Base-by-base conservation (phyloP, 768 basidiomycete genomes). In the Termitomyces sp. region DNA sequence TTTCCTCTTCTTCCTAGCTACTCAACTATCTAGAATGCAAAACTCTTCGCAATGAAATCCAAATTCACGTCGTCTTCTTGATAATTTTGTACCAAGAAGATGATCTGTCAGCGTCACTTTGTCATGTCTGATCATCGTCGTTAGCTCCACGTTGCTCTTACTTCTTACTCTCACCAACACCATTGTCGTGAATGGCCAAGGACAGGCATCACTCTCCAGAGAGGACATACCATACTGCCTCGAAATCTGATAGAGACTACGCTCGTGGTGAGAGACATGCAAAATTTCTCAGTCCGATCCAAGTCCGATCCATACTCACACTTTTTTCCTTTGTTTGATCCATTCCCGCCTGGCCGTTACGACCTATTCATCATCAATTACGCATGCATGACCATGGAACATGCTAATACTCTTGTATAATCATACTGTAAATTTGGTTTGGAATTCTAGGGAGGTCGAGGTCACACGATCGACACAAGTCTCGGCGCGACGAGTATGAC, bases 241-340 rank as follows among this genome's bases (percentile, higher is more conserved):
- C 18, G n/a, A 25, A 29, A 12, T 27, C 40, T 5, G 36, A 44
- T 5, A 49, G 29, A 23, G 39, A 56, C 22, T 40, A 42, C 25
- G 23, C 36, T 32, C 60, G 45, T 49, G 60, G 60, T 61, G 60
- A 61, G 60, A 59, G 40, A 45, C 23, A 22, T 7, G 4, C 35
- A 29, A 32, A 41, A 31, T 41, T 27, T 20, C 16, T 13, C 16
- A 31, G 9, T n/a, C n/a, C n/a, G n/a, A n/a, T n/a, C 12, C 20
- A 32, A 49, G 32, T 7, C 13, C 31, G 32, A 56, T 58, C 51
- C 51, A 52, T 53, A 23, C 60, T 56, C 50, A 40, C 27, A n/a
- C 20, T 38, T 22, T 25, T 49, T 46, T 45, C 50, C 27, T 18
- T 39, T 25, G 25, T 50, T 29, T 12, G 27, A 40, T 42, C 22